phyloP scores from a whole-genome alignment of 2,329 filamentous ascomycete species.

The Ploettnerulaceae sp. region DNA sequence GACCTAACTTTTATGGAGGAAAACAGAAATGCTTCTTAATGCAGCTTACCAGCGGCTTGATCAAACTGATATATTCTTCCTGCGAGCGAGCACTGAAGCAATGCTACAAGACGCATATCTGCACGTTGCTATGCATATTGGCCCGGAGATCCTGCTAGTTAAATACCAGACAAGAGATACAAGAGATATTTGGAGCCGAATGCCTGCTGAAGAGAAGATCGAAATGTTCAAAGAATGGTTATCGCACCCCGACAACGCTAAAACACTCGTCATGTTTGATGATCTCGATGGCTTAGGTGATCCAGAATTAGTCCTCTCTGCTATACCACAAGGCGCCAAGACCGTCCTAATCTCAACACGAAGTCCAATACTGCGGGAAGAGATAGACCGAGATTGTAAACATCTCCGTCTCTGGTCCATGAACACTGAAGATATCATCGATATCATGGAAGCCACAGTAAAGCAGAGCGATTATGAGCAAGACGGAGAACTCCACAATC shows the following conservation, averaged over 20 bases:
- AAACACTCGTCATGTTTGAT: not conserved
- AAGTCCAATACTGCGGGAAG: slow-evolving; percentile 2
- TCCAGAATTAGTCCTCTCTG: not conserved
- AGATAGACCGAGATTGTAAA: not conserved
- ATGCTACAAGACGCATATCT: slow-evolving; percentile 1
- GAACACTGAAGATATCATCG: not conserved
- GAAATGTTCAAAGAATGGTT: slow-evolving; percentile 4
- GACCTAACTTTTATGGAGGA: not conserved
- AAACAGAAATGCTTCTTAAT: not conserved
- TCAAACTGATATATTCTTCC: not conserved
- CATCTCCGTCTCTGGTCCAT: slow-evolving; percentile 5
- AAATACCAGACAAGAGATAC: not conserved
- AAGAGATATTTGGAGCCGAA: slow-evolving; percentile 3
- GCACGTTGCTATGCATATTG: slow-evolving; percentile 3
- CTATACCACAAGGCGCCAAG: slow-evolving; percentile 2
- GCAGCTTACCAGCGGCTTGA: not conserved
- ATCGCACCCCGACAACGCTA: not conserved
- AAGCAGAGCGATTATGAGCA: slow-evolving; percentile 4
- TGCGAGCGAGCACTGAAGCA: not conserved
- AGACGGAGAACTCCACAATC: not conserved
- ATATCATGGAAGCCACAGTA: slow-evolving; percentile 2
- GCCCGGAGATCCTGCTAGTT: not conserved
- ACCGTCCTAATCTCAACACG: not conserved
- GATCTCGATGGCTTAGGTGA: not conserved
- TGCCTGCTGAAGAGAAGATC: not conserved